Evolutionary conservation across 192 early-diverging fungal genomes (phyloP), one percentile per base, ranked within the genome.

Genomic region (Gryganskiella cystojenkinii): DNA sequence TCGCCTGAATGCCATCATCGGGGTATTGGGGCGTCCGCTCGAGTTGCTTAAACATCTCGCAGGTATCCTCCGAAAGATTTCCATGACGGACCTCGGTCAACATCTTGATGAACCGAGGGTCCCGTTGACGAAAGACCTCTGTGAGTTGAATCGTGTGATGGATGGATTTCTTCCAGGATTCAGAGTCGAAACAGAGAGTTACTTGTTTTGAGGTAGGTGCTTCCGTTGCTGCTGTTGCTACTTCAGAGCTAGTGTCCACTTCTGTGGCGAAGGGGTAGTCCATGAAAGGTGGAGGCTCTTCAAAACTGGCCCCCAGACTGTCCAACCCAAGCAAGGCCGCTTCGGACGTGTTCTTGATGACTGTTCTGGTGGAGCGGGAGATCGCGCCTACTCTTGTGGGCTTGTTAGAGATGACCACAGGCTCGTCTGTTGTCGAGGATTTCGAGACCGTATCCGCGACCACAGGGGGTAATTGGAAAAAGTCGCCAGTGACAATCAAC

Each of bases 21-120:
- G 81, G 81, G 62, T 88, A 92, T 8, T 51, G 57, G 3, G 89
- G 89, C 69, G 31, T 80, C 5, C 85, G 87, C 50, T 71, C 80
- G 30, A 91, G 80, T 4, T 53, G 33, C 19, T 63, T 69, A 31
- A 98, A 88, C 1, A 83, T 60, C 0, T 66, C 30, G 37, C 83
- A 78, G 4, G 90, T 87, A 40, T 87, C 70, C 0, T 74, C 53
- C 0, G 94, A 89, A 10, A 95, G 59, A 20, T 78, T 65, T 10
- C 95, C 95, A 40, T 91, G 76, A 47, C 96, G 88, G 80, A 96
- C 86, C 67, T 98, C 94, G 64, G 95, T 95, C 28, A 98, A 85
- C 70, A 98, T 88, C 24, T 90, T 81, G 58, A 95, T 82, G 61
- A 98, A 94, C 19, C 61, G 78, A 25, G 63, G 64, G 44, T 80